Percentiles rank a stretch among this genome's conserved stretches.
phyloP scores from a whole-genome alignment of 164 flowering plant genomes.

The Platanus orientalis region DNA sequence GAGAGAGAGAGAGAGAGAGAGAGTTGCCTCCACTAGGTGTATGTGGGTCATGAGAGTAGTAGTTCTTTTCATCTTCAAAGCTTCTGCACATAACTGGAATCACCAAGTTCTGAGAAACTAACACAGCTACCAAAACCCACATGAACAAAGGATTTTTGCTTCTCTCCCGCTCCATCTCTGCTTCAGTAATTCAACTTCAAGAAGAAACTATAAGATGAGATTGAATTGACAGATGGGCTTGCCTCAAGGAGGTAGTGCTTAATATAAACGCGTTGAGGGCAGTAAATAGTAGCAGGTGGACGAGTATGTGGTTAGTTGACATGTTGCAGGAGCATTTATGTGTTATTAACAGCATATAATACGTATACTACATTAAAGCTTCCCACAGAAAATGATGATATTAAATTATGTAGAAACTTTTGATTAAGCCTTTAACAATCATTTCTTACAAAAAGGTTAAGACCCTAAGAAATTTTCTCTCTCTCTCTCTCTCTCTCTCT shows the following conservation, averaged over 20 bases:
- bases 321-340: constrained; percentile 56
- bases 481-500: too few species aligned
- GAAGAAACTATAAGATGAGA: background rate
- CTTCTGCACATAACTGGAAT: constrained; percentile 35
- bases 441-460: too few species aligned
- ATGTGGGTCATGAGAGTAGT: constrained; percentile 50
- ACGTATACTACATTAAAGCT: background rate
- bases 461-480: too few species aligned
- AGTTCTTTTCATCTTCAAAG: constrained; percentile 53
- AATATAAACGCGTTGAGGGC: constrained; percentile 21
- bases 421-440: too few species aligned
- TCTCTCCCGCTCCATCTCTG: constrained; percentile 31
- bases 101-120: constrained; percentile 46
- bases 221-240: background rate
- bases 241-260: constrained; percentile 1
- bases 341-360: constrained; percentile 8
- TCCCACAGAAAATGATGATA: too few species aligned
- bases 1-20: constrained; percentile 15
- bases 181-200: background rate
- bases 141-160: constrained; percentile 20
- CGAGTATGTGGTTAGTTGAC: constrained; percentile 50
- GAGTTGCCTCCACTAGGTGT: constrained; percentile 27
- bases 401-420: too few species aligned
- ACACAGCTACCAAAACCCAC: constrained; percentile 27
- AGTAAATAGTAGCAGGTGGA: constrained; percentile 52